Percentiles rank a stretch among this genome's conserved stretches.
Conservation (phyloP, 106 monocot genomes). For the Dioscorea zingiberensis region DNA sequence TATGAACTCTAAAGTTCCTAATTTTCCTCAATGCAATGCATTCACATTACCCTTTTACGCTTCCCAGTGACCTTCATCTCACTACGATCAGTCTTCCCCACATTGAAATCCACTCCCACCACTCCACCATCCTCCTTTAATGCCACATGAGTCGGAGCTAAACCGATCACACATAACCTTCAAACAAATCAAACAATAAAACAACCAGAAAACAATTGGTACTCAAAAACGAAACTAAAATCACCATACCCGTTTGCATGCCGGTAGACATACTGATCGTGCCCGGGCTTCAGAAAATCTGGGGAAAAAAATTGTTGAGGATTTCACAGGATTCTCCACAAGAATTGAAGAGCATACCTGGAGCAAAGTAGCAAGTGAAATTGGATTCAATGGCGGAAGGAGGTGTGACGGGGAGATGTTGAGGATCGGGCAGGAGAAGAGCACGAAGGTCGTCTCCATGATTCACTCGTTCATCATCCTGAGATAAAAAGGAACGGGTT, state of each 20-base stretch:
- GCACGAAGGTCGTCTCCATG: slow-evolving; percentile 32
- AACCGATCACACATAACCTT: slow-evolving; percentile 87
- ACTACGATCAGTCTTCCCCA: slow-evolving; percentile 87
- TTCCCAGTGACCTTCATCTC: slow-evolving; percentile 96
- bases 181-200: slow-evolving; percentile 3
- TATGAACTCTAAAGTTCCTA: no score
- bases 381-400: slow-evolving; percentile 75
- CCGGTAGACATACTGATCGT: slow-evolving; percentile 91
- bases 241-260: slow-evolving; percentile 84
- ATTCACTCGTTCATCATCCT: not conserved
- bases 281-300: slow-evolving; percentile 90
- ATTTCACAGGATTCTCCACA: not conserved
- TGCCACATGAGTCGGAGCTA: slow-evolving; percentile 67
- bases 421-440: slow-evolving; percentile 47
- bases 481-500: not conserved
- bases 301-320: slow-evolving; percentile 1
- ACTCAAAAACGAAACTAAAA: not conserved
- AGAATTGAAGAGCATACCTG: slow-evolving; percentile 51
- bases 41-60: slow-evolving; percentile 63
- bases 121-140: slow-evolving; percentile 66
- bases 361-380: slow-evolving; percentile 69
- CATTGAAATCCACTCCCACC: slow-evolving; percentile 81
- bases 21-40: no score
- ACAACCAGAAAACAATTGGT: not conserved
- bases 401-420: slow-evolving; percentile 51